Conservation (phyloP, 352 stramenopile genomes). For the Globisporangium okanoganense region DNA sequence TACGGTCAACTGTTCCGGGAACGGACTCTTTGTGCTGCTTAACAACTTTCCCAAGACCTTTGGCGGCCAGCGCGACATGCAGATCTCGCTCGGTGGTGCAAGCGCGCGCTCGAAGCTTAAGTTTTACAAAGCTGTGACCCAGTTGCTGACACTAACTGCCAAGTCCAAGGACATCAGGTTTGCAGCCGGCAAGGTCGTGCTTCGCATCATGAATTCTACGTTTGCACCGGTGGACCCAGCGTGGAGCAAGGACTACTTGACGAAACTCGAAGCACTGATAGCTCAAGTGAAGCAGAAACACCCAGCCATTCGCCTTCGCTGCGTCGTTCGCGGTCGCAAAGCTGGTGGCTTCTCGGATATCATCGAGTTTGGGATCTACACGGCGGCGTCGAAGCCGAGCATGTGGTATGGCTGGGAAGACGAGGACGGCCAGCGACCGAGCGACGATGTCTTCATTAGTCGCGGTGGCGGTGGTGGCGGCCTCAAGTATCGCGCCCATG, state of each 20-base stretch:
- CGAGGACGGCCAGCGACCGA: slow-evolving; percentile 11
- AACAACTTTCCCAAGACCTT: slow-evolving; percentile 20
- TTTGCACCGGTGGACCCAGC: slow-evolving; percentile 19
- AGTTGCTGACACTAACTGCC: slow-evolving; percentile 21
- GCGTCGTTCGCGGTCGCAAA: slow-evolving; percentile 16
- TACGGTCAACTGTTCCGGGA: slow-evolving; percentile 27
- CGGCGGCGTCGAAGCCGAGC: slow-evolving; percentile 22
- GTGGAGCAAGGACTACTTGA: slow-evolving; percentile 39
- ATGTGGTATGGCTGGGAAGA: slow-evolving; percentile 40
- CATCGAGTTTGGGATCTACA: slow-evolving; percentile 36
- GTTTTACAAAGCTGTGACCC: slow-evolving; percentile 33
- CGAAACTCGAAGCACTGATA: slow-evolving; percentile 20
- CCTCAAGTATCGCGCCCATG: not conserved
- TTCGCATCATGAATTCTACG: slow-evolving; percentile 27
- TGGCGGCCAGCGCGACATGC: slow-evolving; percentile 24
- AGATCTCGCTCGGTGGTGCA: slow-evolving; percentile 20
- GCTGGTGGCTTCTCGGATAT: slow-evolving; percentile 23
- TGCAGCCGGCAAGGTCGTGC: slow-evolving; percentile 25
- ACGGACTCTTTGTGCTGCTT: slow-evolving; percentile 36
- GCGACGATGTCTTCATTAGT: slow-evolving; percentile 19
- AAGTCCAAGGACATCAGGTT: slow-evolving; percentile 21
- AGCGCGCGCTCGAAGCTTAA: slow-evolving; percentile 13
- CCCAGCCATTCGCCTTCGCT: slow-evolving; percentile 20
- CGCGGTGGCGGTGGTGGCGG: not conserved
- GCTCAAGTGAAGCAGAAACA: slow-evolving; percentile 20